Conservation (phyloP, 2,329 filamentous ascomycete species). For the Graphilbum fragrans region DNA sequence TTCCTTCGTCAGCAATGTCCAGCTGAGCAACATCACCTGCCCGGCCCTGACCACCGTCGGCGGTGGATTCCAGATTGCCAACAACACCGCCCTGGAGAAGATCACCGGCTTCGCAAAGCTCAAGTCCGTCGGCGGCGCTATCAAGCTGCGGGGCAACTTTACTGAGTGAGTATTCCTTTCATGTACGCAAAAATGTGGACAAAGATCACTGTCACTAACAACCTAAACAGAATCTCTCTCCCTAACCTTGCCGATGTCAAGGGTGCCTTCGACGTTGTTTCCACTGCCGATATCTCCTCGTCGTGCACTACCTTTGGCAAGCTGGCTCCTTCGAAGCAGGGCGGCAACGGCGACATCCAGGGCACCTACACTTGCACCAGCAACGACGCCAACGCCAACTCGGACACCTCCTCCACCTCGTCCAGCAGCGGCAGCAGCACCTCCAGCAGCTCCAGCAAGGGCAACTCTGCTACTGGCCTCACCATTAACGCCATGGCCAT, state of each 20-base stretch:
- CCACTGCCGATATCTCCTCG: conserved; percentile 45
- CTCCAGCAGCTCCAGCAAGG: conserved; percentile 14
- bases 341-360: conserved; percentile 29
- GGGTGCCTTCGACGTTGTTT: conserved; percentile 60
- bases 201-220: no score
- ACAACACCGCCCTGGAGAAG: conserved; percentile 65
- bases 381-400: conserved; percentile 40
- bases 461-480: conserved; percentile 31
- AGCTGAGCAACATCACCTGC: conserved; percentile 64
- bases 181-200: no score
- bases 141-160: conserved; percentile 80
- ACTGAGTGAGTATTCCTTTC: conserved; percentile 48
- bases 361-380: conserved; percentile 37
- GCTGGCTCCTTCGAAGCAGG: conserved; percentile 22
- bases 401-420: conserved; percentile 24
- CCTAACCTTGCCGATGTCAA: conserved; percentile 54
- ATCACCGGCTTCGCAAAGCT: conserved; percentile 60
- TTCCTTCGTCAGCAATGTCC: conserved; percentile 50
- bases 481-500: conserved; percentile 33
- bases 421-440: conserved; percentile 19
- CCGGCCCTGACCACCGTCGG: conserved; percentile 54
- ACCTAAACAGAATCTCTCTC: conserved; percentile 49
- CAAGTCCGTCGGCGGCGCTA: conserved; percentile 59
- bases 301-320: conserved; percentile 44
- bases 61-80: conserved; percentile 75